Evolutionary conservation across 208 protist genomes (phyloP), one percentile per base, ranked within the genome.

Genomic region (Novymonas esmeraldas): DNA sequence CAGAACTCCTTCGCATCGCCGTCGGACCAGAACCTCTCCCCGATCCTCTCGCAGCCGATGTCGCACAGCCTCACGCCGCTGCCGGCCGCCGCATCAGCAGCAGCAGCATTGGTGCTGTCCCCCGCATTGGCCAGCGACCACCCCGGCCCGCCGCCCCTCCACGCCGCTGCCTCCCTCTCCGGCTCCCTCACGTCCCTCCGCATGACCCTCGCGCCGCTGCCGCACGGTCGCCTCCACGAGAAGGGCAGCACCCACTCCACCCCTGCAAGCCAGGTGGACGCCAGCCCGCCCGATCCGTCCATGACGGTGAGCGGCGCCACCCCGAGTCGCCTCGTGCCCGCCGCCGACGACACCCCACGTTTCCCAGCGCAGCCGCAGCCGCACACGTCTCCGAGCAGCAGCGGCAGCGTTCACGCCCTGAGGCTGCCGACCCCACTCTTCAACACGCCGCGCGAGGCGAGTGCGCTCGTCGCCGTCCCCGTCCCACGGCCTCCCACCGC

Each of bases 221-320:
- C 55, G 36, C 39, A 56, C 33, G 55, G 63, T 41, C 46, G 14
- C 24, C 39, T 63, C 6, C 26, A 52, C 14, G n/a, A 51, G 2
- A 56, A 49, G 6, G 36, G 34, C 14, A 56, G 22, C 38, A 22
- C 44, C 26, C 16, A 22, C 26, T 63, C 55, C 1, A 22, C 36
- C 9, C 44, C 36, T 2, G 50, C 34, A 31, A 63, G 22, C 3
- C 48, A 20, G n/a, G 26, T 48, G 28, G 45, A 70, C 46, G 39
- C 50, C 31, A 64, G 55, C 28, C 46, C 64, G 16, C 28, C 51
- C 3, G 58, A 59, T 18, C 49, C 50, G 39, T 61, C 50, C 33
- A 73, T 60, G 42, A 65, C 58, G 29, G 67, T 54, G 33, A 48
- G 49, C 38, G 58, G 31, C 28, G 49, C 50, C 58, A 65, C 57